Base-by-base conservation (phyloP, 805 yeast genomes). In the Cyberlindnera galapagoensis region DNA sequence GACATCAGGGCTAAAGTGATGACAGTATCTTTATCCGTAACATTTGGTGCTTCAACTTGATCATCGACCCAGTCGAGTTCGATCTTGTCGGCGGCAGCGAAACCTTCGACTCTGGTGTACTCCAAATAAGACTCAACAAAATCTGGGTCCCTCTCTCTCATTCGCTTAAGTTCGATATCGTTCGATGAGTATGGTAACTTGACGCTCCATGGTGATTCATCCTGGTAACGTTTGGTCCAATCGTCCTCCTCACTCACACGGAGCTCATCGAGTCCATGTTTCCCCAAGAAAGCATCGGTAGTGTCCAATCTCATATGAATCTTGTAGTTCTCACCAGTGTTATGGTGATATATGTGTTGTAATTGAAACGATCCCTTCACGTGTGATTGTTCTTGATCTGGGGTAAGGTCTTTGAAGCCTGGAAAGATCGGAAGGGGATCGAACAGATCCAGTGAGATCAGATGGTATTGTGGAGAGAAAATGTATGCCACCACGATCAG, bases 1-100 rank as follows among this genome's bases (percentile, higher is more conserved):
- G 95, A 76, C 75, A 90, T 82, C 33, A 77, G 57, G 0, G 97
- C 97, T 25, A 90, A 59, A 2, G 82, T 61, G 3, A 88, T 62
- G 4, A 90, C 54, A 0, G 96, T 84, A 24, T 74, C 75, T 33
- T 70, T 71, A 55, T 88, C 95, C 2, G 75, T 61, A 7, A 90
- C 60, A 44, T 92, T 74, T 1, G 98, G 98, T 1, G 81, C 69
- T 2, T 63, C 32, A 2, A 79, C 65, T 2, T 62, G 60, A n/a
- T 64, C 68, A 26, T 67, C 69, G 11, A 56, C 57, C 94, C 94
- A 85, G 30, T 80, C 85, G n/a, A 80, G 46, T 17, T 60, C 49
- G 11, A 74, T 64, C 42, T 44, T 51, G 11, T 56, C 49, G 14
- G 62, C 56, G 4, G 53, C 52, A 11, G 41, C 54, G 4, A 64